Evolutionary conservation across 345 rosid species (phyloP), one percentile per base, ranked within the genome.

Genomic region (Pistacia atlantica): DNA sequence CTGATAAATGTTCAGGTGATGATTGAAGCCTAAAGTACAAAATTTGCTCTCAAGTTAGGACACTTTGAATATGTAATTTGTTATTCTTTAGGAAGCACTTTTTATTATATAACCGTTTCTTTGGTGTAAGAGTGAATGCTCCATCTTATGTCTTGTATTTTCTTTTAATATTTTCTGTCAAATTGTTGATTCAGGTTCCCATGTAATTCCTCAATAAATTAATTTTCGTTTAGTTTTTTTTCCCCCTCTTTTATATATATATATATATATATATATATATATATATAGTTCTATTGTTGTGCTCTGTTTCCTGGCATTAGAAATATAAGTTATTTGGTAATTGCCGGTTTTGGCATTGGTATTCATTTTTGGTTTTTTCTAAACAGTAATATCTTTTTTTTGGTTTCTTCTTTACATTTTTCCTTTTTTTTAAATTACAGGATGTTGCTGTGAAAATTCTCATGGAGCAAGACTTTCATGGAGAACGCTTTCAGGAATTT

Each of bases 391-490:
- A 17, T 51, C 25, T 73, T 49, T 75, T 75, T 35, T 20, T 77
- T 6, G 5, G 42, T 38, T 38, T 38, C 0, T 38, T 42, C 46
- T 42, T 42, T 42, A 38, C 42, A 8, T 6, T 42, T 42, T 5
- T 42, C 10, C 33, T 2, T 31, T 31, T 31, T 31, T 42, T 42
- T 42, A 42, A 79, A 80, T 64, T 81, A 45, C 88, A 97, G 99
- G 98, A 97, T 84, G 99, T 97, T 82, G 99, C 99, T 28, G 99
- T 97, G 88, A 97, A 97, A 90, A 92, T 94, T 83, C 98, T 97
- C 80, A 97, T 97, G 99, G 99, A 94, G 81, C 99, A 97, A 87
- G 99, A 94, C 71, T 89, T 88, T 79, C 97, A 89, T 81, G 91
- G 87, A 51, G 99, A 97, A 80, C 93, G 90, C 33, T 87, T 88